Evolutionary conservation across 2,329 filamentous ascomycete genomes (phyloP), one percentile per base, ranked within the genome.

Genomic region (Aspergillus brasiliensis): DNA sequence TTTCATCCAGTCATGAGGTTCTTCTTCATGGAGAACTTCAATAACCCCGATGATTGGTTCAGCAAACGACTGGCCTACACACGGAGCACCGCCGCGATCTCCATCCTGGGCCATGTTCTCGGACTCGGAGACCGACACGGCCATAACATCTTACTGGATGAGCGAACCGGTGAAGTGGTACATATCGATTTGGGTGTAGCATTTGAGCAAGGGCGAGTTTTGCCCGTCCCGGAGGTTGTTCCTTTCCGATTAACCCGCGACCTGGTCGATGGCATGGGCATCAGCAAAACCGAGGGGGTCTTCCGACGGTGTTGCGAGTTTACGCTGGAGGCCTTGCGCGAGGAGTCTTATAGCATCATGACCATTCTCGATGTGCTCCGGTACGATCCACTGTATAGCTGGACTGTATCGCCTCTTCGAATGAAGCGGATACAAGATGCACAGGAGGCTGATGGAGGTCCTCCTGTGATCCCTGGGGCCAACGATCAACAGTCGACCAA

Each of bases 241-340:
- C 96, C 95, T 0, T 99, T 99, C 82, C 88, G 95, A 0, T 81
- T 99, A 56, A 98, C 95, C 8, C 86, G 95, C 56, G 95, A 99
- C 70, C 88, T 99, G 56, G 91, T 98, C 5, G 96, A 99, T 72
- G 96, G 92, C 25, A 97, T 99, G 91, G 95, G 95, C 27, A 90
- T 96, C 66, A 96, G 91, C 2, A 92, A 91, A 69, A 96, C 93
- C 0, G 96, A 99, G 75, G 95, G 95, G 3, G 92, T 98, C 0
- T 99, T 98, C 80, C 87, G 95, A 7, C 87, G 96, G n/a, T 98
- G 94, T 77, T 99, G 95, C 75, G 96, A 99, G 74, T 98, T 98
- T 74, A 98, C 93, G 0, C 86, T 99, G 31, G 92, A 97, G 63
- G 93, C 96, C 1, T 81, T 99, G 37, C 88, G 95, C n/a, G 91